Evolutionary conservation across 148 eudicot genomes (phyloP).

Genomic region (Chenopodium album): DNA sequence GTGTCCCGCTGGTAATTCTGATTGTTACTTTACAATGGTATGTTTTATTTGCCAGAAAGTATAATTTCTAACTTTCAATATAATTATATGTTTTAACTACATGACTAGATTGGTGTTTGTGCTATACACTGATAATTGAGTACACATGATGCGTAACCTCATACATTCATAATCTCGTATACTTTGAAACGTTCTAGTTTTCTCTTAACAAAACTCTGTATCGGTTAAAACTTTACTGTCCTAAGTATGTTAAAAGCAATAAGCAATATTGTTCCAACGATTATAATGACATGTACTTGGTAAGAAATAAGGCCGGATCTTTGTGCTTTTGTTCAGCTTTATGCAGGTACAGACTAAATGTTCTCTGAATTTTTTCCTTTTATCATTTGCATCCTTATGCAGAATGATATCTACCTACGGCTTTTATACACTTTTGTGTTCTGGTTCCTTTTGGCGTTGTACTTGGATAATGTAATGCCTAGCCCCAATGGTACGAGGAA

Average conservation of each 20-base stretch:
- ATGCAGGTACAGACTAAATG: no score
- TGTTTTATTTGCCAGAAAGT: constrained; percentile 7
- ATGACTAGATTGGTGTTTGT: background rate
- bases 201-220: no score
- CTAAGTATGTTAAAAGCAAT: no score
- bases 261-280: no score
- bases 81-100: background rate
- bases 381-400: constrained; percentile 21
- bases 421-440: constrained; percentile 46
- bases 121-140: no score
- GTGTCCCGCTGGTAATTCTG: constrained; percentile 50
- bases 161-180: no score
- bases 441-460: constrained; percentile 76
- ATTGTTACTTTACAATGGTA: constrained; percentile 63
- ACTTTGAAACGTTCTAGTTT: no score
- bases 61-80: background rate
- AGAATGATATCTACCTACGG: constrained; percentile 68
- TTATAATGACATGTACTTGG: no score
- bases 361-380: background rate
- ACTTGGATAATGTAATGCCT: constrained; percentile 76
- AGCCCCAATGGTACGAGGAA: constrained; percentile 70
- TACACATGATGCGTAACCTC: no score
- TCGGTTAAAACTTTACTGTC: no score
- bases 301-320: background rate
- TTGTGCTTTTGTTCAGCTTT: background rate